Conservation (phyloP, 1,139 yeast genomes). For the Nakaseomyces kungkrabaensis region DNA sequence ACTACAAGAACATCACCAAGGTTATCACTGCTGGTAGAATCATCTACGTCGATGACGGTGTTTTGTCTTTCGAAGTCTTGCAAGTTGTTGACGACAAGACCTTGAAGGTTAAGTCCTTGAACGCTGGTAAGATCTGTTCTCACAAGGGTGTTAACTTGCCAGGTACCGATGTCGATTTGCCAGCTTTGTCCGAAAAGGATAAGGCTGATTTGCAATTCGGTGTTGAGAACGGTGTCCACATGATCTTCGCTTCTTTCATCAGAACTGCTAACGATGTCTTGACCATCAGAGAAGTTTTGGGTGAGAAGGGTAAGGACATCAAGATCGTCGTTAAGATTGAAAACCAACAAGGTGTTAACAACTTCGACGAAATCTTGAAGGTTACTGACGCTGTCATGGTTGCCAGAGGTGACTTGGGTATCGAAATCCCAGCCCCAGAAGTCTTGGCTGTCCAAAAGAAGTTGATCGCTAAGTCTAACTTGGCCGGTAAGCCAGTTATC, state of each 20-base stretch:
- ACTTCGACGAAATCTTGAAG: slow-evolving; percentile 87
- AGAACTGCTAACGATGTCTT: slow-evolving; percentile 86
- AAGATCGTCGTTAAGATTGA: slow-evolving; percentile 96
- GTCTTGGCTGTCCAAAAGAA: slow-evolving; percentile 98
- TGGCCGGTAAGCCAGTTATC: slow-evolving; percentile 98
- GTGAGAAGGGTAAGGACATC: slow-evolving; percentile 93
- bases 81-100: slow-evolving; percentile 72
- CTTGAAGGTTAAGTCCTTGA: slow-evolving; percentile 77
- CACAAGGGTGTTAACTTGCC: slow-evolving; percentile 99
- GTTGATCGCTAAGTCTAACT: slow-evolving; percentile 96
- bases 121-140: slow-evolving; percentile 90
- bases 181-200: slow-evolving; percentile 96
- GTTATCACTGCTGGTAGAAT: slow-evolving; percentile 80
- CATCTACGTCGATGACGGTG: slow-evolving; percentile 97
- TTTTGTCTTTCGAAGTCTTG: slow-evolving; percentile 83
- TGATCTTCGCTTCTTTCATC: slow-evolving; percentile 97
- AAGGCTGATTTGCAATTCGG: slow-evolving; percentile 84
- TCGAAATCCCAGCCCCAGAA: slow-evolving; percentile 98
- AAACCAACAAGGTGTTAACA: slow-evolving; percentile 99
- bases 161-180: slow-evolving; percentile 97
- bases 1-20: slow-evolving; percentile 92
- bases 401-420: slow-evolving; percentile 99
- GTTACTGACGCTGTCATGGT: slow-evolving; percentile 99
- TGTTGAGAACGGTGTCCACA: slow-evolving; percentile 93
- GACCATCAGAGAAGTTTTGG: slow-evolving; percentile 86